Conservation (phyloP, 192 early-diverging fungal genomes). For the Mortierella alpina region DNA sequence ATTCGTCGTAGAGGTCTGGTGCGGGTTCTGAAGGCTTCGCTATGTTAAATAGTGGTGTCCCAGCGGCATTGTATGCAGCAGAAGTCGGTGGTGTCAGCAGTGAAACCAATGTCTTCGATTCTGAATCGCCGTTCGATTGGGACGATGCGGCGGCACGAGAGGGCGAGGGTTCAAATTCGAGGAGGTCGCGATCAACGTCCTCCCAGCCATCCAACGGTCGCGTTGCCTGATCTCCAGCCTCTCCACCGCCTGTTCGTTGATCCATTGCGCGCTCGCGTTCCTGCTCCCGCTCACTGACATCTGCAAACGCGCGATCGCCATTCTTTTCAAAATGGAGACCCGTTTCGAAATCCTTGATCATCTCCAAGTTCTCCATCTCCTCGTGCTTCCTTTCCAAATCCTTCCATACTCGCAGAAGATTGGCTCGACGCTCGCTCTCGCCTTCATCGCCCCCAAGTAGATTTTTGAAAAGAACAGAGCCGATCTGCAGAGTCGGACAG, state of each 20-base stretch:
- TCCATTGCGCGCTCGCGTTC: background rate
- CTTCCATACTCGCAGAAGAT: slow-evolving; percentile 21
- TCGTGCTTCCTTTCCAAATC: slow-evolving; percentile 34
- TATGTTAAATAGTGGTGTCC: background rate
- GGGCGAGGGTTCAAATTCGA: background rate
- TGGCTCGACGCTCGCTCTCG: slow-evolving; percentile 26
- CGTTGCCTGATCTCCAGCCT: background rate
- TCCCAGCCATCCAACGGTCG: slow-evolving; percentile 6
- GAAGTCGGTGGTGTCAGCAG: background rate
- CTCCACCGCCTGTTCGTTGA: background rate
- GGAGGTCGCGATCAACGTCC: slow-evolving; percentile 11
- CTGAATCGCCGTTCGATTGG: slow-evolving; percentile 10
- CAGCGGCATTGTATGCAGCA: no score
- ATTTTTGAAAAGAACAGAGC: slow-evolving; percentile 62
- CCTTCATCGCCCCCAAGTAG: slow-evolving; percentile 55
- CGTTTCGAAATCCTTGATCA: slow-evolving; percentile 49
- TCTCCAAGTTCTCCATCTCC: slow-evolving; percentile 49
- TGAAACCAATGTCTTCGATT: background rate
- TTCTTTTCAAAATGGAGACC: slow-evolving; percentile 21
- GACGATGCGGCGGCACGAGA: background rate
- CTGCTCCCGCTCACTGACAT: background rate
- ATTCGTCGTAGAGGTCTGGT: slow-evolving; percentile 43
- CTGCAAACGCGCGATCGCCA: slow-evolving; percentile 3
- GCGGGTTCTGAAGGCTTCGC: slow-evolving; percentile 1
- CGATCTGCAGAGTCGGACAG: slow-evolving; percentile 65